A percentile compares a stretch with the other conserved stretches of the same genome.
phyloP scores from a whole-genome alignment of 2,329 filamentous ascomycete species.

The Colletotrichum abscissum region DNA sequence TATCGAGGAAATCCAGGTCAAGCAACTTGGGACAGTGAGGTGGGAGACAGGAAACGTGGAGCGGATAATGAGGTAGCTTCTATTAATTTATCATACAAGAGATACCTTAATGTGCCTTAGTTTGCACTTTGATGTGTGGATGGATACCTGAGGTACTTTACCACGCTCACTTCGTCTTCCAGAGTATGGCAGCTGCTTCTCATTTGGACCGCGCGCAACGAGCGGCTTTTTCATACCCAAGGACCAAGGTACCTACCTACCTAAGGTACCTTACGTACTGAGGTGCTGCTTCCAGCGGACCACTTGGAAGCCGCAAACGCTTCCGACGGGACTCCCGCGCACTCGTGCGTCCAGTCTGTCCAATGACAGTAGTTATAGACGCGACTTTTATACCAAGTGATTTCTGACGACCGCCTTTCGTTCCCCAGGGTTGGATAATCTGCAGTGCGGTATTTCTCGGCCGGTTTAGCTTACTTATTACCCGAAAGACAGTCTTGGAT shows the following conservation, averaged over 20 bases:
- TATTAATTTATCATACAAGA: too few species aligned
- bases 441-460: slow-evolving; percentile 7
- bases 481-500: neutral
- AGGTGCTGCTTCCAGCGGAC: neutral
- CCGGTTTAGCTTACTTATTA: neutral
- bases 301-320: neutral
- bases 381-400: neutral
- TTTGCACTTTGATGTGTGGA: neutral
- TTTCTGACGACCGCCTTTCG: neutral
- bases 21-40: too few species aligned
- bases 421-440: neutral
- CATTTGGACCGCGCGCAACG: neutral
- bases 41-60: too few species aligned
- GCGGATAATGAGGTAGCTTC: too few species aligned
- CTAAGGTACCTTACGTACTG: too few species aligned
- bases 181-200: neutral
- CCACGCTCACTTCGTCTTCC: too few species aligned
- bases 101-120: neutral
- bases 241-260: too few species aligned
- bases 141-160: neutral
- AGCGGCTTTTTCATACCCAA: neutral
- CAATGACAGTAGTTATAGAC: neutral
- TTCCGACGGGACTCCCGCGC: too few species aligned
- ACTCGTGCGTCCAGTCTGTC: neutral
- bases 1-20: too few species aligned